phyloP scores from a whole-genome alignment of 805 yeast species.

The Groenewaldozyma salmanticensis region DNA sequence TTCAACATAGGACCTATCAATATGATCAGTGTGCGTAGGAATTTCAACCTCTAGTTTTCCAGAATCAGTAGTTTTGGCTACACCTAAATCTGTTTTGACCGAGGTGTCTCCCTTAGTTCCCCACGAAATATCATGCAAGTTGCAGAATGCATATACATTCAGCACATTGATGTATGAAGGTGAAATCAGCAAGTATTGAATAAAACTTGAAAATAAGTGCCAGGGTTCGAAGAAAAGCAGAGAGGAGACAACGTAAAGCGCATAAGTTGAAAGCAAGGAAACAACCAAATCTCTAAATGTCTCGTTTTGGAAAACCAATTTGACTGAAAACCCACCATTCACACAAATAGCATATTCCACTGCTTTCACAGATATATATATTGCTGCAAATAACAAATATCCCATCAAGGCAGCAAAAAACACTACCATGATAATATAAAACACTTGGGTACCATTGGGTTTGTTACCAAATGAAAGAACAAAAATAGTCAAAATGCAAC shows the following conservation, averaged over 20 bases:
- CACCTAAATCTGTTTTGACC: constrained; percentile 64
- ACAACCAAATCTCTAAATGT: constrained; percentile 80
- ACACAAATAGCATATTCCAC: constrained; percentile 45
- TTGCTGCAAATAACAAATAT: constrained; percentile 80
- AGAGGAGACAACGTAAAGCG: constrained; percentile 69
- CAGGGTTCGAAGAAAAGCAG: constrained; percentile 79
- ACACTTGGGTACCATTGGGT: constrained; percentile 78
- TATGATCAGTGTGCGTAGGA: constrained; percentile 68
- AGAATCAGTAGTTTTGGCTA: constrained; percentile 67
- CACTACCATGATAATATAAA: constrained; percentile 63
- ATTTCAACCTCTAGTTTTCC: constrained; percentile 39
- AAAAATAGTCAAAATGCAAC: constrained; percentile 74
- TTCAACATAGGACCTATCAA: constrained; percentile 62
- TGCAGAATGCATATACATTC: constrained; percentile 92
- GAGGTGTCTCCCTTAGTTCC: constrained; percentile 83
- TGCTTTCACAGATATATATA: constrained; percentile 68
- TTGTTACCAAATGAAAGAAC: constrained; percentile 88
- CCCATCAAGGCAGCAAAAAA: constrained; percentile 84
- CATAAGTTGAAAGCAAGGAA: constrained; percentile 79
- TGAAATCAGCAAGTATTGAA: constrained; percentile 72
- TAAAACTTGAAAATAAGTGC: constrained; percentile 82
- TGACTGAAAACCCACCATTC: constrained; percentile 31
- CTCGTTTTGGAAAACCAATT: constrained; percentile 47
- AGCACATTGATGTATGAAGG: constrained; percentile 88
- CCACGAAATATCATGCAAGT: constrained; percentile 95